These are phyloP conservation scores for Fusarium subtropicale DNA, from an alignment of 2,329 filamentous ascomycete species.

Conservation along the genomic window DNA sequence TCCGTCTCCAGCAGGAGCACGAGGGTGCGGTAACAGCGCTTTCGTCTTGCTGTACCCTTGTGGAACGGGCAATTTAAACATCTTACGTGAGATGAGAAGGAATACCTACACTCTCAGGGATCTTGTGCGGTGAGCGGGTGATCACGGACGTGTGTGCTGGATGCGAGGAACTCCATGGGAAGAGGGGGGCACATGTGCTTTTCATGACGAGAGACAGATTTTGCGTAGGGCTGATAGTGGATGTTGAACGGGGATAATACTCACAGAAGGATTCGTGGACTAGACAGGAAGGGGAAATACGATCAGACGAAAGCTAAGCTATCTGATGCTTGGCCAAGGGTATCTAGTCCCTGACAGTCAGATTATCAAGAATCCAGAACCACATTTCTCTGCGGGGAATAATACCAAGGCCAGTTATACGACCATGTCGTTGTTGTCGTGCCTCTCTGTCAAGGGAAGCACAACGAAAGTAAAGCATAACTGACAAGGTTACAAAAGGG, in stretches of 20 bases:
- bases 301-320: constrained; percentile 6
- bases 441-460: neutral
- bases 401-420: constrained; percentile 2
- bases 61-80: constrained; percentile 37
- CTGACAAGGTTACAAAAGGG: neutral
- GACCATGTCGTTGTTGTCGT: neutral
- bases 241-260: neutral
- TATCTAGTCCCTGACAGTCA: neutral
- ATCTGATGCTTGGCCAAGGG: neutral
- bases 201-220: constrained; percentile 6
- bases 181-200: constrained; percentile 1
- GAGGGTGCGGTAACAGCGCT: constrained; percentile 14
- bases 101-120: constrained; percentile 6
- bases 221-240: constrained; percentile 33
- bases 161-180: neutral
- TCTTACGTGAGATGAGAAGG: constrained; percentile 45
- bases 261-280: neutral
- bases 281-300: constrained; percentile 12
- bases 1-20: constrained; percentile 6
- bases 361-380: constrained; percentile 5
- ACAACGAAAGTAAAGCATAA: neutral
- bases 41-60: neutral
- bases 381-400: neutral
- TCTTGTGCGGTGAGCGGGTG: constrained; percentile 31
- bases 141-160: constrained; percentile 20